A percentile compares a stretch with the other conserved stretches of the same genome.
phyloP scores from a whole-genome alignment of 495 filamentous ascomycete genomes.

The Lasiosphaeria ovina region DNA sequence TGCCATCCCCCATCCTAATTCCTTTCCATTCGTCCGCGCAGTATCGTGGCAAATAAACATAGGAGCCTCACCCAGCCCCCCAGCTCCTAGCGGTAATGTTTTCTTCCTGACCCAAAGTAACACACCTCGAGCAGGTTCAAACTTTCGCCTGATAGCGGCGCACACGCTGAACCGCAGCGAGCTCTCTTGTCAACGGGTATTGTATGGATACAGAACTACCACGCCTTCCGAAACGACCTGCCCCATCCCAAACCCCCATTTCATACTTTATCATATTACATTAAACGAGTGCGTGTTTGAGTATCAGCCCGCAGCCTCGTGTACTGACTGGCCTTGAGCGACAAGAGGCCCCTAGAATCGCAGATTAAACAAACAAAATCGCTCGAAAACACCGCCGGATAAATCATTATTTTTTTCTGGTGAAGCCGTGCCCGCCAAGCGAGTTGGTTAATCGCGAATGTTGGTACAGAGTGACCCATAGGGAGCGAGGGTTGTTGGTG shows the following conservation, averaged over 20 bases:
- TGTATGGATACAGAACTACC: not conserved
- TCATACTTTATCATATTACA: slow-evolving; percentile 16
- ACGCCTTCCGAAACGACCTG: not conserved
- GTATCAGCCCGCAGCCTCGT: slow-evolving; percentile 1
- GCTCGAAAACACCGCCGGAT: not conserved
- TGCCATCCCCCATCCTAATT: too few species aligned
- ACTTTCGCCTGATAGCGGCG: too few species aligned
- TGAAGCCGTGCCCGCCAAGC: not conserved
- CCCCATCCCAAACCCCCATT: slow-evolving; percentile 2
- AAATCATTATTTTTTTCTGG: slow-evolving; percentile 6
- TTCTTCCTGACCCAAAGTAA: too few species aligned
- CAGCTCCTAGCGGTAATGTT: too few species aligned
- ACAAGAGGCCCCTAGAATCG: not conserved
- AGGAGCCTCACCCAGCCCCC: too few species aligned
- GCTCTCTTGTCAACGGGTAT: not conserved
- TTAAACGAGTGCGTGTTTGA: slow-evolving; percentile 1
- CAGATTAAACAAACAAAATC: not conserved
- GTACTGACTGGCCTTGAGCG: not conserved
- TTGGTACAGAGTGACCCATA: slow-evolving; percentile 2
- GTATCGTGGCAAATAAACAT: too few species aligned
- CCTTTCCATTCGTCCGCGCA: too few species aligned
- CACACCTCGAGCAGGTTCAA: too few species aligned
- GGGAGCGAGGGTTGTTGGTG: not conserved
- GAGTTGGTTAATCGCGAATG: not conserved
- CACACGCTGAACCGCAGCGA: too few species aligned